phyloP scores from a whole-genome alignment of 768 basidiomycete species.

The Rhizopogon rudus region DNA sequence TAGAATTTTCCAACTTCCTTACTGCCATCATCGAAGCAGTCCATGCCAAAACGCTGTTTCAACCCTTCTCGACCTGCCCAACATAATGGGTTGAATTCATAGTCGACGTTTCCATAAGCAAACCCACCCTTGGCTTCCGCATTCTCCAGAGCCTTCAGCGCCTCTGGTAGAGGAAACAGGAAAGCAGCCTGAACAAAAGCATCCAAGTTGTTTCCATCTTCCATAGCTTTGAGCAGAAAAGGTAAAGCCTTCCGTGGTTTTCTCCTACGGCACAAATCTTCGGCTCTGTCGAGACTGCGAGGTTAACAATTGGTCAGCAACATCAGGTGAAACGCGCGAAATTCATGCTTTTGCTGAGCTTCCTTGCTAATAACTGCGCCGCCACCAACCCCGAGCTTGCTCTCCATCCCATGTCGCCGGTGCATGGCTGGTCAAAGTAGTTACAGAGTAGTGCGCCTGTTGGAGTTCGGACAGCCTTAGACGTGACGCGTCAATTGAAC shows the following conservation, averaged over 20 bases:
- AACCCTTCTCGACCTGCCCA: slow-evolving; percentile 24
- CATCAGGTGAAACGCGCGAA: not conserved
- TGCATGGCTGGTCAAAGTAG: not conserved
- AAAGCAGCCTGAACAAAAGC: slow-evolving; percentile 33
- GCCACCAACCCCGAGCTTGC: slow-evolving; percentile 20
- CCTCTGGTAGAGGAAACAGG: slow-evolving; percentile 23
- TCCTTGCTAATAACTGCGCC: slow-evolving; percentile 25
- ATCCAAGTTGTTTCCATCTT: slow-evolving; percentile 37
- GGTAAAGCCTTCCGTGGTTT: slow-evolving; percentile 32
- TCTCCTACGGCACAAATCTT: slow-evolving; percentile 27
- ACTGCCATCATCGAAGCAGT: slow-evolving; percentile 35
- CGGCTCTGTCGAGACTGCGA: slow-evolving; percentile 32
- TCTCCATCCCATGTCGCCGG: slow-evolving; percentile 18
- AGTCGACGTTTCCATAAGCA: not conserved
- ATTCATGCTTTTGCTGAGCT: slow-evolving; percentile 23
- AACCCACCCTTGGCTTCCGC: slow-evolving; percentile 19
- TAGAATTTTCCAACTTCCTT: slow-evolving; percentile 32
- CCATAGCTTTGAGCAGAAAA: slow-evolving; percentile 34
- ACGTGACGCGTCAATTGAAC: not conserved
- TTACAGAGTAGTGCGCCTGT: not conserved
- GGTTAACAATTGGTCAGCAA: not conserved
- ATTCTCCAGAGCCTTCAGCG: slow-evolving; percentile 22
- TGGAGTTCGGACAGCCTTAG: no score
- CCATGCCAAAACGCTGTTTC: slow-evolving; percentile 22
- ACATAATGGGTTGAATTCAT: not conserved